Evolutionary conservation across 192 early-diverging fungal species (phyloP).

Genomic region (Physocladia obscura): DNA sequence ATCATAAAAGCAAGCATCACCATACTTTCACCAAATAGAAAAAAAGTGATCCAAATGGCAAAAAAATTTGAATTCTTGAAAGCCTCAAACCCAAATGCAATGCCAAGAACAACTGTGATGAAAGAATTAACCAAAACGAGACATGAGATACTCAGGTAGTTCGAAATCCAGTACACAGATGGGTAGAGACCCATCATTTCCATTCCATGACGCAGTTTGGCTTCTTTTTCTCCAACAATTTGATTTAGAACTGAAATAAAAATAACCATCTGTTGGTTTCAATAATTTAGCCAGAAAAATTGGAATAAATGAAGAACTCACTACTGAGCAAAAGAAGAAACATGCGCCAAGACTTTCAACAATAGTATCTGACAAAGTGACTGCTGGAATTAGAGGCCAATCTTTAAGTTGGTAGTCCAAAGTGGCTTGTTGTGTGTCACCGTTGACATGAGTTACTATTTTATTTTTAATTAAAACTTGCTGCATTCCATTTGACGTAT

Average conservation of each 20-base stretch:
- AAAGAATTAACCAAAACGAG: conserved; percentile 59
- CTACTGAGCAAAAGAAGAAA: conserved; percentile 58
- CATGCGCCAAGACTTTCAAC: conserved; percentile 56
- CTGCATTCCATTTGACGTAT: neutral
- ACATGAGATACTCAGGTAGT: conserved; percentile 59
- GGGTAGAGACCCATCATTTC: conserved; percentile 78
- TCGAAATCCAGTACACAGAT: conserved; percentile 66
- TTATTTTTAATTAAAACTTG: neutral
- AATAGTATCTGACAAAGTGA: conserved; percentile 53
- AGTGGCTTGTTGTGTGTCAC: conserved; percentile 24
- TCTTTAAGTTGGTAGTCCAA: conserved; percentile 61
- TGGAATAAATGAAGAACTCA: neutral
- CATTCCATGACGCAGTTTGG: conserved; percentile 68
- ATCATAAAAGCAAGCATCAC: conserved; percentile 67
- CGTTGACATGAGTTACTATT: conserved; percentile 17
- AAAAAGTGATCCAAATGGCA: conserved; percentile 63
- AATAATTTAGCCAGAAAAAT: conserved; percentile 7
- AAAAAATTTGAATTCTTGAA: conserved; percentile 65
- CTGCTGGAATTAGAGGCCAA: conserved; percentile 65
- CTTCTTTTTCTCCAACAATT: conserved; percentile 74
- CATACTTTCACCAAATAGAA: conserved; percentile 76
- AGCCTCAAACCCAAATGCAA: conserved; percentile 60
- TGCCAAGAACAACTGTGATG: conserved; percentile 58
- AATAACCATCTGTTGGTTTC: conserved; percentile 63
- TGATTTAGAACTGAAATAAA: conserved; percentile 67